Evolutionary conservation across 768 basidiomycete species (phyloP).

Genomic region (Tricholoma saponaceum): DNA sequence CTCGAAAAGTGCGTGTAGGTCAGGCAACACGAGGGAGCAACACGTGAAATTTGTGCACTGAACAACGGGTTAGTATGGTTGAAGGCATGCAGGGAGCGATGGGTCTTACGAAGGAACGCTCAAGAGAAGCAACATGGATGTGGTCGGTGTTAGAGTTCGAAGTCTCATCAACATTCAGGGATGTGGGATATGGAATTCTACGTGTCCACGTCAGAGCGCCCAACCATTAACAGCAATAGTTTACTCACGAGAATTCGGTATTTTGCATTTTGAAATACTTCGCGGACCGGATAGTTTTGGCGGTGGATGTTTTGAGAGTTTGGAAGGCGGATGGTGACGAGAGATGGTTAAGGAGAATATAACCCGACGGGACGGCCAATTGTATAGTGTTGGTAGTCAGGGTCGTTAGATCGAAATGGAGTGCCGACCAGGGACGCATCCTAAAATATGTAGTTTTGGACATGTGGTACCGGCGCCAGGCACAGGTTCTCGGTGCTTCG

Average conservation of each 20-base stretch:
- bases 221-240: background rate
- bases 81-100: background rate
- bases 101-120: slow-evolving; percentile 15
- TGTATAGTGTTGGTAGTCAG: background rate
- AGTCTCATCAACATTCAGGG: background rate
- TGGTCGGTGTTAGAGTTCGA: background rate
- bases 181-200: too few species aligned
- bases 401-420: background rate
- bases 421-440: background rate
- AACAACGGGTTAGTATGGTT: background rate
- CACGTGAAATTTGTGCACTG: slow-evolving; percentile 37
- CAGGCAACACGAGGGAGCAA: slow-evolving; percentile 36
- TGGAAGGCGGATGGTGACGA: background rate
- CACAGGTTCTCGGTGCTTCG: background rate
- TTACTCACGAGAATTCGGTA: background rate
- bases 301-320: too few species aligned
- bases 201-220: too few species aligned
- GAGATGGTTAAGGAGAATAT: background rate
- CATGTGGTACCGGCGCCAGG: background rate
- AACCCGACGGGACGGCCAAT: too few species aligned
- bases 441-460: background rate
- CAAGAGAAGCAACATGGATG: slow-evolving; percentile 3
- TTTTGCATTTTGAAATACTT: background rate
- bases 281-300: background rate
- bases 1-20: slow-evolving; percentile 43